phyloP scores from a whole-genome alignment of 129 eudicot species.

The Silybum marianum region DNA sequence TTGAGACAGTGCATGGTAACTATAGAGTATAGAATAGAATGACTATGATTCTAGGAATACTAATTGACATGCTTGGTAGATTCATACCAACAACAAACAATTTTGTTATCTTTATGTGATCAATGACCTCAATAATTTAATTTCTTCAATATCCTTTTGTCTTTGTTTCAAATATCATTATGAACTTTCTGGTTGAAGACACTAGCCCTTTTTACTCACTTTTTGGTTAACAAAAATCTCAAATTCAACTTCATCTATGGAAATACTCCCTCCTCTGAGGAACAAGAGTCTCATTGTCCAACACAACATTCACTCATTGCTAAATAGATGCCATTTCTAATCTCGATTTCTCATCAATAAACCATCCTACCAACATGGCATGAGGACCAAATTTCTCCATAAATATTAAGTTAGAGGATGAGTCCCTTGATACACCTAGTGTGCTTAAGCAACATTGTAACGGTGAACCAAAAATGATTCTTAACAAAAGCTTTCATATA shows the following conservation, averaged over 20 bases:
- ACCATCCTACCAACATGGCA: not conserved
- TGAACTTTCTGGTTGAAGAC: not conserved
- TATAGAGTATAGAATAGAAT: not conserved
- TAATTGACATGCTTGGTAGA: not conserved
- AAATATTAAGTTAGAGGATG: not conserved
- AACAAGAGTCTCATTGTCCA: not conserved
- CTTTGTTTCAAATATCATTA: not conserved
- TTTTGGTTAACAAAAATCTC: not conserved
- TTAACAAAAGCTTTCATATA: slow-evolving; percentile 1
- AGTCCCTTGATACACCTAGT: too few species aligned
- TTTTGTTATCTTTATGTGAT: not conserved
- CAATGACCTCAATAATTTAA: not conserved
- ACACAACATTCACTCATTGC: too few species aligned
- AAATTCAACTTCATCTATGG: not conserved
- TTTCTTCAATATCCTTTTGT: slow-evolving; percentile 1
- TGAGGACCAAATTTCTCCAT: not conserved
- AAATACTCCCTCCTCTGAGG: not conserved
- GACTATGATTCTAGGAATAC: not conserved
- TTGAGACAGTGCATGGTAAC: not conserved
- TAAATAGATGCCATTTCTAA: too few species aligned
- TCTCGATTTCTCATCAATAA: not conserved
- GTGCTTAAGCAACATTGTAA: too few species aligned
- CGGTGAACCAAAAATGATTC: not conserved
- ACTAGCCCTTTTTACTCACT: not conserved
- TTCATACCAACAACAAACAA: slow-evolving; percentile 7